These are phyloP conservation scores for Lasiodiplodia theobromae DNA, from an alignment of 2,329 filamentous ascomycete species.

Conservation along the genomic window DNA sequence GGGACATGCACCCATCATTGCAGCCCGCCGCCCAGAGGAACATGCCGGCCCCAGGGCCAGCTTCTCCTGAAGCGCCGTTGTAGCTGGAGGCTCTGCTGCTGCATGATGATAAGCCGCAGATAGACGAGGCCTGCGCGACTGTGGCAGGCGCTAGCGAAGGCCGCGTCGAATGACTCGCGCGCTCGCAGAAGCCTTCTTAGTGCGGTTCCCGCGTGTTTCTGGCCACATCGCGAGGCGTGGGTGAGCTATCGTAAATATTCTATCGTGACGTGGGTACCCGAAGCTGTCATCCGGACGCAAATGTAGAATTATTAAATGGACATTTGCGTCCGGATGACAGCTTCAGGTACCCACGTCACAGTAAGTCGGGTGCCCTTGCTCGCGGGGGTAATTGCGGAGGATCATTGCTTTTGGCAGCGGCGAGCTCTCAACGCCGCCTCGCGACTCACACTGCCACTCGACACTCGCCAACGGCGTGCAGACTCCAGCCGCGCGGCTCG, in stretches of 20 bases:
- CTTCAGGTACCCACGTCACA: too few species aligned
- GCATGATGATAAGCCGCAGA: slow-evolving; percentile 22
- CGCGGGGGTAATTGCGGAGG: too few species aligned
- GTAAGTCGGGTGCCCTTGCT: too few species aligned
- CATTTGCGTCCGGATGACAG: too few species aligned
- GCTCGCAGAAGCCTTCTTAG: not conserved
- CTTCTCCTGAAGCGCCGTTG: not conserved
- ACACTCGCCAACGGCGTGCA: not conserved
- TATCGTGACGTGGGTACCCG: too few species aligned
- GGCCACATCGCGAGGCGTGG: not conserved
- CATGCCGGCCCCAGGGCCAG: not conserved
- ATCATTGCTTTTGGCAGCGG: not conserved
- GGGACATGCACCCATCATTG: not conserved
- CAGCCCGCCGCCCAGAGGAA: not conserved
- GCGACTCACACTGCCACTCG: not conserved
- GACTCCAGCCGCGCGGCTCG: slow-evolving; percentile 10
- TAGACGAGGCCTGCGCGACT: slow-evolving; percentile 7
- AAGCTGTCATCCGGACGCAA: too few species aligned
- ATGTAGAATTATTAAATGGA: too few species aligned
- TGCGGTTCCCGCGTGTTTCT: not conserved
- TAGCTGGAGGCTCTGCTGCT: slow-evolving; percentile 15
- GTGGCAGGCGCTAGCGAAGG: not conserved
- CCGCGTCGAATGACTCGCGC: slow-evolving; percentile 7
- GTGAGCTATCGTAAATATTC: too few species aligned
- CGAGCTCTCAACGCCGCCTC: not conserved